Conservation (phyloP, 352 stramenopile genomes). For the Hyaloperonospora arabidopsidis region DNA sequence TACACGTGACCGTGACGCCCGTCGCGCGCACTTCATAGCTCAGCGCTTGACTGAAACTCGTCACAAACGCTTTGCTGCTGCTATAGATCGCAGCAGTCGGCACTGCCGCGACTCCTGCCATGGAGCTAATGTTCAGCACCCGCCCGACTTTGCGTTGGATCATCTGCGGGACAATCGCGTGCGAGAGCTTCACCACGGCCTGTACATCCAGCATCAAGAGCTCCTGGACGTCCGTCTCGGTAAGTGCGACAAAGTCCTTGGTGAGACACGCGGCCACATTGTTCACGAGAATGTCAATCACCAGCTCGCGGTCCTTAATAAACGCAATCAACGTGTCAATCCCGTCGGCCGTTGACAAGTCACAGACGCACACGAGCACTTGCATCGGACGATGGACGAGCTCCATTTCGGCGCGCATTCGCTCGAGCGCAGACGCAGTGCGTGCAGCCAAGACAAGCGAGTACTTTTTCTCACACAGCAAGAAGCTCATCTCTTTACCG, state of each 20-base stretch:
- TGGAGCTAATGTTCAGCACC: constrained; percentile 77
- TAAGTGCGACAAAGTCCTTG: constrained; percentile 39
- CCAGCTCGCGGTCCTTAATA: constrained; percentile 44
- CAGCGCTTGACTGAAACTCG: constrained; percentile 67
- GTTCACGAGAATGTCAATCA: constrained; percentile 84
- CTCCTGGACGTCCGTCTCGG: constrained; percentile 37
- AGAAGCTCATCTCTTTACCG: constrained; percentile 68
- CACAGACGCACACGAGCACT: constrained; percentile 50
- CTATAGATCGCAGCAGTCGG: constrained; percentile 69
- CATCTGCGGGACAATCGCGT: constrained; percentile 69
- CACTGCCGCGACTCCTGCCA: constrained; percentile 39
- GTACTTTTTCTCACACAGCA: constrained; percentile 74
- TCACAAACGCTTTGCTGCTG: constrained; percentile 70
- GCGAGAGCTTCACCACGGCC: constrained; percentile 51
- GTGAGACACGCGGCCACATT: constrained; percentile 48
- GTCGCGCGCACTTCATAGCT: constrained; percentile 74
- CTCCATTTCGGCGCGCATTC: constrained; percentile 69
- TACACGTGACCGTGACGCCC: constrained; percentile 72
- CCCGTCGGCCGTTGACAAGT: constrained; percentile 44
- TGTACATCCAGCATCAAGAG: constrained; percentile 69
- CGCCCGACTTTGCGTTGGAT: constrained; percentile 50
- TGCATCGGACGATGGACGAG: constrained; percentile 53
- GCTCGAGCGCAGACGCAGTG: constrained; percentile 49
- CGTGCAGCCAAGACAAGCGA: constrained; percentile 64
- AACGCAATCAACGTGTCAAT: constrained; percentile 53